Percentiles rank a stretch among this genome's conserved stretches.
These are phyloP conservation scores for Clarireedia paspali DNA, from an alignment of 2,329 filamentous ascomycete genomes.

Conservation along the genomic window DNA sequence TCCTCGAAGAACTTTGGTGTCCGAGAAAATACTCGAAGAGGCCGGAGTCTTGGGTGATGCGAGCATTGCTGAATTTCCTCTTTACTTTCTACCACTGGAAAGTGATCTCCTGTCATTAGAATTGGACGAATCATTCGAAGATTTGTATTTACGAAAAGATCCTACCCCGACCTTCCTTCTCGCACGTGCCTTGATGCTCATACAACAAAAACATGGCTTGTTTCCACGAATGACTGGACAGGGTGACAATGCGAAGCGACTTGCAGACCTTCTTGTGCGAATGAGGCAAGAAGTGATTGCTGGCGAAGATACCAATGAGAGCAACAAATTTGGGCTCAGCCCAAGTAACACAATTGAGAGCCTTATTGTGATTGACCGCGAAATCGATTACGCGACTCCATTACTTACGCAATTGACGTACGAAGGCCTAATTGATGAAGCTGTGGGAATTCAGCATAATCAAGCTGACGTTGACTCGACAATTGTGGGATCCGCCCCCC, in stretches of 20 bases:
- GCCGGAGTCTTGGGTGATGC: constrained; percentile 89
- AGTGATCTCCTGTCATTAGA: constrained; percentile 87
- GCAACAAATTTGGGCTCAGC: constrained; percentile 58
- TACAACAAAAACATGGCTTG: constrained; percentile 85
- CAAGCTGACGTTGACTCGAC: constrained; percentile 89
- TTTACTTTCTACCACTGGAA: constrained; percentile 88
- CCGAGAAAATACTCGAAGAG: constrained; percentile 86
- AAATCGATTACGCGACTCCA: constrained; percentile 87
- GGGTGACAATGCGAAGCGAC: constrained; percentile 83
- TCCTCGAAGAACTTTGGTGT: constrained; percentile 82
- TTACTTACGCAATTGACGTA: constrained; percentile 94
- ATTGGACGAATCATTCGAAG: constrained; percentile 76
- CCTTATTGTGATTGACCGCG: constrained; percentile 88
- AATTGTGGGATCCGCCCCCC: constrained; percentile 68
- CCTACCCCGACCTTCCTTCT: constrained; percentile 84
- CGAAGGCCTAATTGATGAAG: constrained; percentile 89
- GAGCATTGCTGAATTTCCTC: constrained; percentile 75
- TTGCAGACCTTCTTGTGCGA: constrained; percentile 78
- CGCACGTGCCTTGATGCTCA: constrained; percentile 85
- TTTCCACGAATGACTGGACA: constrained; percentile 95
- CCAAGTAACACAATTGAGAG: constrained; percentile 86
- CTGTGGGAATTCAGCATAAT: constrained; percentile 86
- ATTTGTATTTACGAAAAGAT: constrained; percentile 85
- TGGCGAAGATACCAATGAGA: constrained; percentile 63
- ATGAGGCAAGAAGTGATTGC: constrained; percentile 87